A percentile compares a stretch with the other conserved stretches of the same genome.
These are phyloP conservation scores for Bullera alba DNA, from an alignment of 768 basidiomycete species.

Conservation along the genomic window DNA sequence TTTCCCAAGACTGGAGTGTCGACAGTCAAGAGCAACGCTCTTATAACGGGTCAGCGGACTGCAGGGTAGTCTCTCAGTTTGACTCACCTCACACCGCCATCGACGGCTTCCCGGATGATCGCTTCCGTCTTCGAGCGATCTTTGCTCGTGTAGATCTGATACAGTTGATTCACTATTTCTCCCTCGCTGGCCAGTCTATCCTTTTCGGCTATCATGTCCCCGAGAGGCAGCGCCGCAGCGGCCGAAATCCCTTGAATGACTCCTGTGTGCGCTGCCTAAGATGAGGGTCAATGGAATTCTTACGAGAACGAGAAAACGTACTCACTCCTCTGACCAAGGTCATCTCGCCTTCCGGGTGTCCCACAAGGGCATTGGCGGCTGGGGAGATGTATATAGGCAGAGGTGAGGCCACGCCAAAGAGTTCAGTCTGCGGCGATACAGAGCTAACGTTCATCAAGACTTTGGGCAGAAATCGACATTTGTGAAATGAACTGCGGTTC, in stretches of 20 bases:
- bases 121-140: slow-evolving; percentile 60
- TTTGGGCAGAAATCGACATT: slow-evolving; percentile 43
- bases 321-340: slow-evolving; percentile 52
- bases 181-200: no score
- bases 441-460: slow-evolving; percentile 42
- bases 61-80: background rate
- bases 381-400: slow-evolving; percentile 49
- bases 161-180: slow-evolving; percentile 38
- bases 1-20: slow-evolving; percentile 60
- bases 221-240: slow-evolving; percentile 41
- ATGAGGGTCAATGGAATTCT: slow-evolving; percentile 5
- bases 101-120: slow-evolving; percentile 63
- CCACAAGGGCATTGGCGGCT: slow-evolving; percentile 53
- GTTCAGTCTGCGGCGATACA: slow-evolving; percentile 38
- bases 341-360: slow-evolving; percentile 58
- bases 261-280: slow-evolving; percentile 41
- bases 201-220: slow-evolving; percentile 44
- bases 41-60: slow-evolving; percentile 44
- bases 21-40: slow-evolving; percentile 81
- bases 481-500: slow-evolving; percentile 29
- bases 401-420: slow-evolving; percentile 43
- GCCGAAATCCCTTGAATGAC: slow-evolving; percentile 44
- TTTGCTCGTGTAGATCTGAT: slow-evolving; percentile 65
- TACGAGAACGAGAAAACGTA: background rate
- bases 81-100: slow-evolving; percentile 56